Evolutionary conservation across 805 yeast genomes (phyloP).

Genomic region (Lipomyces sp.): DNA sequence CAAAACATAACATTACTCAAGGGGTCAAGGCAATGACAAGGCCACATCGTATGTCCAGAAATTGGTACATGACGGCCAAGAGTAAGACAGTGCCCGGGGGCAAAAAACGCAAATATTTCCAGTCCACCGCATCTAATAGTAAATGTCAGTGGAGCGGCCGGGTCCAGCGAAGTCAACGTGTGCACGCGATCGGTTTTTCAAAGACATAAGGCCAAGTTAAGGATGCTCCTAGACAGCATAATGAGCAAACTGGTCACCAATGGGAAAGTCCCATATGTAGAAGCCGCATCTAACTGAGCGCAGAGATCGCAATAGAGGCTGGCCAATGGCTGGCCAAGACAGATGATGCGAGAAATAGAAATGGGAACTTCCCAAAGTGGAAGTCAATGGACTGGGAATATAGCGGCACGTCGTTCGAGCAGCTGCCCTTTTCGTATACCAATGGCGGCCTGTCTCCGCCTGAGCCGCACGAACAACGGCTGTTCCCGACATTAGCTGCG

Average conservation of each 20-base stretch:
- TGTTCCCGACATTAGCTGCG: too few relatives aligned
- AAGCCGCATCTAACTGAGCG: background rate
- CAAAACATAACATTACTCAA: background rate
- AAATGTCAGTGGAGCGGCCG: background rate
- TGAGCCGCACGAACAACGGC: background rate
- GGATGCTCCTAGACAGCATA: background rate
- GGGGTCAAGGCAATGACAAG: background rate
- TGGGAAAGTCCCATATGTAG: background rate
- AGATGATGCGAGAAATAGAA: background rate
- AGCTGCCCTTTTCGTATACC: background rate
- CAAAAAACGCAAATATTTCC: background rate
- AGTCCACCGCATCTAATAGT: background rate
- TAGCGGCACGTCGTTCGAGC: background rate
- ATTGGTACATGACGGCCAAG: background rate
- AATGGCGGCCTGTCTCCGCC: background rate
- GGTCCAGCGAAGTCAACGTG: background rate
- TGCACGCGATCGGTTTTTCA: background rate
- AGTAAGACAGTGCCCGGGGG: background rate
- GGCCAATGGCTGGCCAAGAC: background rate
- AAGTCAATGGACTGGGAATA: background rate
- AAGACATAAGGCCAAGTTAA: background rate
- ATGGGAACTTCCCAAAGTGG: background rate
- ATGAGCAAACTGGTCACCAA: background rate
- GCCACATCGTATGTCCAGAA: background rate
- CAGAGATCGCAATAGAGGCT: background rate